Base-by-base conservation (phyloP, 345 rosid genomes). In the Rhodamnia argentea region DNA sequence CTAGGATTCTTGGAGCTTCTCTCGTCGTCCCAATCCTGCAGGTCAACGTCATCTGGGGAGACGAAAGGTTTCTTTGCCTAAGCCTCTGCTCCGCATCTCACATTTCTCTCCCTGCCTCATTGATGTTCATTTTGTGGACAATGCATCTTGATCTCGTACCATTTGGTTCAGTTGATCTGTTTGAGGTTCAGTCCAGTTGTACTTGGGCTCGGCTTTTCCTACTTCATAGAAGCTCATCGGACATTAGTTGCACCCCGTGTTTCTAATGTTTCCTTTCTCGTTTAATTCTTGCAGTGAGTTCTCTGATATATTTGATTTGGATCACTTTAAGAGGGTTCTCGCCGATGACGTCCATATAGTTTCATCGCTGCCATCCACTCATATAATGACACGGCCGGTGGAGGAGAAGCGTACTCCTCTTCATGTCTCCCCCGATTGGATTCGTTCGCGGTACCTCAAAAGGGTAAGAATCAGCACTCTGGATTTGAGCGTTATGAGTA, bases 11-110 rank as follows among this genome's bases (percentile, higher is more conserved):
- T 26, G 98, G 96, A 37, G 98, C 99, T 91, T 93, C 95, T 87
- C 93, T 98, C 86, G 99, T 98, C 83, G 98, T 98, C 86, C 99
- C 99, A 60, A 90, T 94, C 83, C 88, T 98, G 89, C 99, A 98
- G 94, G 93, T 98, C 89, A 96, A 96, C 88, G 96, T 94, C 91
- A 94, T 98, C 70, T 98, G 99, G 99, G 96, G 96, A n/a, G 99
- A 98, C 87, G 99, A 98, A 87, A 98, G 99, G 99, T 95, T 88
- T 84, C 37, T 16, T 32, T 27, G 52, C 75, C 47, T 47, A 16
- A 47, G 6, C 53, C 57, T 32, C 55, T 26, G 52, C 81, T 60
- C 56, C 15, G 57, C 50, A 15, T 37, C 75, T 40, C 62, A 23
- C 29, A 15, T 52, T 26, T 53, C 84, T 47, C 84, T 53, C 84